Base-by-base conservation (phyloP, 345 rosid species). In the Bruguiera gymnorhiza region DNA sequence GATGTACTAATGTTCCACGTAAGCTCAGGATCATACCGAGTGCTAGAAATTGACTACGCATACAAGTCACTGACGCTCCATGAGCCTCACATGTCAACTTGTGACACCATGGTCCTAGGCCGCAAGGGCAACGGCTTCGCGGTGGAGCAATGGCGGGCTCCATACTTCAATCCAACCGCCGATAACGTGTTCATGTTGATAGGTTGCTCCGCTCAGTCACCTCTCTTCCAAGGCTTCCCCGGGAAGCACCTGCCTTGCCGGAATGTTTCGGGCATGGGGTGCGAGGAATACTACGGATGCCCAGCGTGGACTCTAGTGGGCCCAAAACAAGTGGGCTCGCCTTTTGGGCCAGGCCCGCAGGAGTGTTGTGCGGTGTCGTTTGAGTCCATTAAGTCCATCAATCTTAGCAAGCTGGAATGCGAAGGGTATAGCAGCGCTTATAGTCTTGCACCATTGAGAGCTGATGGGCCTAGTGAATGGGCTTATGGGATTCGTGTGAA, bases 191-290 rank as follows among this genome's bases (percentile, higher is more conserved):
- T 92, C 85, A 83, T 92, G 92, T 82, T 92, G 23, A 86, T 95
- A 4, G 91, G 97, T 18, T 95, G 97, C 77, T 89, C 93, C 4
- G 78, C 96, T 18, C 62, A 74, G 62, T 94, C 98, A 6, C 93
- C 97, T 0, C 86, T 89, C 63, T 92, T 92, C 85, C 89, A 87
- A 62, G 97, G 97, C 1, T 91, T 94, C 77, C 97, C 98, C 0
- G 88, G 74, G 61, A 83, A 82, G 85, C 97, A 88, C 70, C 26
- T 91, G 56, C 96, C 99, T 0, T 95, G 97, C 61, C 82, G 86
- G 57, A 95, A 95, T 32, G 89, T 95, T 27, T 91, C 97, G 1
- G 97, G 96, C 0, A 92, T 90, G 97, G 92, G 99, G 23, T 95
- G 96, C 20, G 96, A 89, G 76, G 96, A 89, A 36, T 92, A 92